Evolutionary conservation across 805 yeast species (phyloP), one percentile per base, ranked within the genome.

Genomic region (Millerago galiae): DNA sequence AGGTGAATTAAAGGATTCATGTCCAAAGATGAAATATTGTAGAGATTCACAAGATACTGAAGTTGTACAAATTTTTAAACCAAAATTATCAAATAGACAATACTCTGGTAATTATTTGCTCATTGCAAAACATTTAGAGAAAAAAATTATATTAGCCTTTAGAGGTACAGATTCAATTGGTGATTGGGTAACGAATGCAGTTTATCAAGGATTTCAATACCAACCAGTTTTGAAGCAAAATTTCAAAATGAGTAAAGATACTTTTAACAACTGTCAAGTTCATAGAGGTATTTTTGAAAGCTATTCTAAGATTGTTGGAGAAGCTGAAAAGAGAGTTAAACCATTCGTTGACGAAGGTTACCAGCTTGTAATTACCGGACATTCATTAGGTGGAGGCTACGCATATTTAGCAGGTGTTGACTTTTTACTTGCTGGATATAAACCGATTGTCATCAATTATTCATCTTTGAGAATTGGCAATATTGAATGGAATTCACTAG

Each of bases 321-420:
- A 60, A 10, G 62, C 80, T 2, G 51, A 60, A 12, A 46, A 51
- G 2, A 51, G 71, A 15, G 56, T 63, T 16, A 44, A 58, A 10
- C 52, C 63, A 15, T 61, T 71, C 26, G 26, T 50, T 29, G 50
- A 46, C 4, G 74, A 78, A 0, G 70, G 67, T 18, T 81, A 78
- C 55, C 56, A 66, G 16, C 44, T 83, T 5, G 67, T 74, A 2
- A 68, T 81, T 2, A 65, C 79, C 1, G 95, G 95, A 0, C 95
- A 86, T 60, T 85, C 93, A 0, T 60, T 85, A 34, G 90, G 89
- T 3, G 95, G 81, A 7, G 89, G 90, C 0, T 58, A 82, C 40
- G 81, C 89, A 2, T 61, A 70, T 4, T 60, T 85, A 28, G 71
- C 76, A 8, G 91, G 83, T 0, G 66, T 78, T 17, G 93, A 84